phyloP scores from a whole-genome alignment of 1,139 yeast genomes.

The Pichia sp. region DNA sequence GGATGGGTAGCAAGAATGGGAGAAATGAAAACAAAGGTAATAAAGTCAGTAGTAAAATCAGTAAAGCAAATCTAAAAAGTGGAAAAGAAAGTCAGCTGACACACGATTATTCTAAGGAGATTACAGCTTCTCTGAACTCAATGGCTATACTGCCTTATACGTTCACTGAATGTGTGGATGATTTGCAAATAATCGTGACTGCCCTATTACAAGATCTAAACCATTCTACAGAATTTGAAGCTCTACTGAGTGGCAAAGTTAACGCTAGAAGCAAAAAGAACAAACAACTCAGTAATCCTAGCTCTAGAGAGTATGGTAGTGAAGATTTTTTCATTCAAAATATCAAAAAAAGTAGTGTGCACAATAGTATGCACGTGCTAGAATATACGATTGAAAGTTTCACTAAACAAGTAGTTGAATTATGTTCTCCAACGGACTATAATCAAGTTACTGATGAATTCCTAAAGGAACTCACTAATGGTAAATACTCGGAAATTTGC shows the following conservation, averaged over 20 bases:
- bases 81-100: no score
- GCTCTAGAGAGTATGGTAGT: not conserved
- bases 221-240: no score
- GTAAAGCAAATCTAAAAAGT: no score
- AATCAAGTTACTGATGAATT: not conserved
- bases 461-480: not conserved
- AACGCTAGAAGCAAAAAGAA: not conserved
- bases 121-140: no score
- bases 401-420: slow-evolving; percentile 2
- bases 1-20: no score
- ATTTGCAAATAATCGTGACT: slow-evolving; percentile 3
- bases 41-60: no score
- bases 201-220: slow-evolving; percentile 2
- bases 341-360: not conserved
- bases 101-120: no score
- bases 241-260: not conserved
- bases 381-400: slow-evolving; percentile 2
- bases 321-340: not conserved
- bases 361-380: not conserved
- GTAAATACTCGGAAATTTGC: slow-evolving; percentile 1
- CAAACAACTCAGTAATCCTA: not conserved
- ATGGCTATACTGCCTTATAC: slow-evolving; percentile 6
- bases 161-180: slow-evolving; percentile 7
- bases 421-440: slow-evolving; percentile 7
- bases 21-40: no score